Conservation (phyloP, 768 basidiomycete genomes). For the Suillus cothurnatus region DNA sequence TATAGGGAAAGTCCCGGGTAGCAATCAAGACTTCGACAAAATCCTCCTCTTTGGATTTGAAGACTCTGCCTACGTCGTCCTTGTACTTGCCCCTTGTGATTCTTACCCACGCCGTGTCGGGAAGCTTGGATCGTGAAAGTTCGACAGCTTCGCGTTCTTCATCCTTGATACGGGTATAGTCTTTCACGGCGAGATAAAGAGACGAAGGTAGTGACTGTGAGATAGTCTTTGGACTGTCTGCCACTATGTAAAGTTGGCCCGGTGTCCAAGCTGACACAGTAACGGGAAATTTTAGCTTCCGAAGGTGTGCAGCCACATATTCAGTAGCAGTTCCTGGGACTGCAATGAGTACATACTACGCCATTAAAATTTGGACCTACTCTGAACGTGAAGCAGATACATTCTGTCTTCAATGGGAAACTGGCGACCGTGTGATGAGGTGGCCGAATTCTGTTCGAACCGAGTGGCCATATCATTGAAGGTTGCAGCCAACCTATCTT, state of each 20-base stretch:
- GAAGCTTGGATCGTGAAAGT: not conserved
- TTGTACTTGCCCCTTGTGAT: not conserved
- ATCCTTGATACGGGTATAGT: not conserved
- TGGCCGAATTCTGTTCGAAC: too few species aligned
- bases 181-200: not conserved
- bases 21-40: not conserved
- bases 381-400: not conserved
- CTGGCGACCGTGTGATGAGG: not conserved
- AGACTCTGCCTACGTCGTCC: not conserved
- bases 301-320: not conserved
- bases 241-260: not conserved
- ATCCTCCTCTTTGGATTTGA: not conserved
- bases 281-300: not conserved
- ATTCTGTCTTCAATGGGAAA: not conserved
- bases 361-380: not conserved
- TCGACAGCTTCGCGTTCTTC: not conserved
- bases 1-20: not conserved
- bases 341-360: not conserved
- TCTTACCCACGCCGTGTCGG: not conserved
- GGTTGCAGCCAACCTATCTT: too few species aligned
- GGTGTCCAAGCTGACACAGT: not conserved
- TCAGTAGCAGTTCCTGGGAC: conserved; percentile 7
- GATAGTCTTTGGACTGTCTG: not conserved
- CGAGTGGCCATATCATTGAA: too few species aligned
- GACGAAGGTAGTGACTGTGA: not conserved